These are phyloP conservation scores for Pontederia crassipes DNA, from an alignment of 176 grass and related monocot species.

Conservation along the genomic window DNA sequence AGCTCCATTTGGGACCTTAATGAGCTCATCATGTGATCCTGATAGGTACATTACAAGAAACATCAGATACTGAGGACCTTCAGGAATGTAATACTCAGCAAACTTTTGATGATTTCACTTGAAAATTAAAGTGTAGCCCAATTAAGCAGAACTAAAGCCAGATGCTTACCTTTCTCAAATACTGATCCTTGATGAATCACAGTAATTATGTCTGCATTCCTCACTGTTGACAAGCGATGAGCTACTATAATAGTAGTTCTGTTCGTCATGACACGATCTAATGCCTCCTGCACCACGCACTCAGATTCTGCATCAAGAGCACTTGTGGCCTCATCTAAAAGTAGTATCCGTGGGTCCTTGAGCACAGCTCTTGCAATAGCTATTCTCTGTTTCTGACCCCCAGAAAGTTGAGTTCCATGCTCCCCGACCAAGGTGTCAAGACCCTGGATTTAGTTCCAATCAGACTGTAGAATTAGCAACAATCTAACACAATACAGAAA, in stretches of 20 bases:
- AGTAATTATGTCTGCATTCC: constrained; percentile 67
- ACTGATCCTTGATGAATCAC: constrained; percentile 77
- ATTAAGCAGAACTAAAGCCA: background rate
- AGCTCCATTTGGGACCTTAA: constrained; percentile 54
- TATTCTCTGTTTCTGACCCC: constrained; percentile 83
- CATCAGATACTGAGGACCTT: background rate
- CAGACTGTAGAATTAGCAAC: background rate
- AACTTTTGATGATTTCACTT: no score
- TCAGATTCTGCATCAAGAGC: constrained; percentile 86
- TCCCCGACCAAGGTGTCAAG: constrained; percentile 88
- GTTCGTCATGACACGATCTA: constrained; percentile 65
- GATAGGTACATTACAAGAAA: constrained; percentile 10
- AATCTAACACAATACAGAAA: constrained; percentile 7
- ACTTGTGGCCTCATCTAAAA: constrained; percentile 87
- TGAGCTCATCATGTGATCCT: constrained; percentile 64
- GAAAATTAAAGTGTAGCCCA: background rate
- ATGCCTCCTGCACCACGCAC: constrained; percentile 70
- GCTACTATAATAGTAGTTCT: constrained; percentile 81
- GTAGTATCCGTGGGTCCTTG: constrained; percentile 68
- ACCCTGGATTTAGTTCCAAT: constrained; percentile 27
- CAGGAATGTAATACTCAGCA: background rate
- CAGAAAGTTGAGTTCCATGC: constrained; percentile 69
- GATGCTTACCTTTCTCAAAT: constrained; percentile 61
- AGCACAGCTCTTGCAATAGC: constrained; percentile 82
- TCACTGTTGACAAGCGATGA: constrained; percentile 71